Conservation (phyloP, 148 eudicot genomes). For the Amaranthus cruentus region DNA sequence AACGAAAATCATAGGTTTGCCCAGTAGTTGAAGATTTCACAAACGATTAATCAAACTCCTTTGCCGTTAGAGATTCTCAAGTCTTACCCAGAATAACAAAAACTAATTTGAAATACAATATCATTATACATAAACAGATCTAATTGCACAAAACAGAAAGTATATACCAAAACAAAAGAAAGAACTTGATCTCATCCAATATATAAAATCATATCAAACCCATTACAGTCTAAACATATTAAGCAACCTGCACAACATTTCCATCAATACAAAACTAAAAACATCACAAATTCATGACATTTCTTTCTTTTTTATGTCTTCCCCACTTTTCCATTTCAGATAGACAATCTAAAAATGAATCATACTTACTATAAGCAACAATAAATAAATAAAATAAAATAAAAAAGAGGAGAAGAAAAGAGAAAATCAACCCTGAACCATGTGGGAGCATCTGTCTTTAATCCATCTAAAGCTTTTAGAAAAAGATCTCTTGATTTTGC, state of each 20-base stretch:
- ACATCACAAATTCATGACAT: not conserved
- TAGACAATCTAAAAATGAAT: too few species aligned
- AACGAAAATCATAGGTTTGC: too few species aligned
- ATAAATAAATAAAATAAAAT: not conserved
- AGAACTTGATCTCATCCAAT: not conserved
- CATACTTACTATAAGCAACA: not conserved
- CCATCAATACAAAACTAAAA: not conserved
- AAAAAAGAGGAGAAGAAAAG: not conserved
- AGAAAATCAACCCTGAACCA: constrained; percentile 40
- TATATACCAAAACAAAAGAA: not conserved
- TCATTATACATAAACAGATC: not conserved
- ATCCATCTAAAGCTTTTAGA: constrained; percentile 70
- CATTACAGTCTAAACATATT: not conserved
- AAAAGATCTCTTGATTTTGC: constrained; percentile 59
- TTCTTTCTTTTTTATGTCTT: not conserved
- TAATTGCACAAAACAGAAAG: not conserved
- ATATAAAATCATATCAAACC: not conserved
- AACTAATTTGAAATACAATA: not conserved
- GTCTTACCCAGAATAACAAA: not conserved
- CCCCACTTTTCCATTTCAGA: too few species aligned
- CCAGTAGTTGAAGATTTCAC: too few species aligned
- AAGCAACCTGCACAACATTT: not conserved
- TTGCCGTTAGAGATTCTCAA: not conserved
- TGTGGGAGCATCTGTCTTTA: constrained; percentile 47
- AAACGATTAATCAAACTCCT: too few species aligned